Evolutionary conservation across 129 eudicot genomes (phyloP).

Genomic region (Chrysanthemum seticuspe): DNA sequence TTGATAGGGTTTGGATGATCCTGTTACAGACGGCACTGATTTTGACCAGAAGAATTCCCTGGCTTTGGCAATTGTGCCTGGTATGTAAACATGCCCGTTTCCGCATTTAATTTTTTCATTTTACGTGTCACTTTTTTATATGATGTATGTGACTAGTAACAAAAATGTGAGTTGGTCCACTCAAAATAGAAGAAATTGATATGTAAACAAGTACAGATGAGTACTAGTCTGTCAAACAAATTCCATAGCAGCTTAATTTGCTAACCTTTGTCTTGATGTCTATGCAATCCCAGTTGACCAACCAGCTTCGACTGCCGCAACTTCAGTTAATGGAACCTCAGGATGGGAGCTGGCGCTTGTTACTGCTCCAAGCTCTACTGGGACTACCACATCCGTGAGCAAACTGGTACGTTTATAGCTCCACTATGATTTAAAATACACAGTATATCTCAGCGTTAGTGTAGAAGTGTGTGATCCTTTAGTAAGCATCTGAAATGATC

Average conservation of each 20-base stretch:
- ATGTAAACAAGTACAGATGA: slow-evolving; percentile 7
- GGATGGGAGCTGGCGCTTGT: slow-evolving; percentile 71
- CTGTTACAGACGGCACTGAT: slow-evolving; percentile 62
- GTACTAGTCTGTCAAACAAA: slow-evolving; percentile 5
- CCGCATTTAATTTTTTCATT: neutral
- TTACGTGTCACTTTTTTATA: neutral
- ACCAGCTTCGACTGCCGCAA: slow-evolving; percentile 25
- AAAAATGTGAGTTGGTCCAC: neutral
- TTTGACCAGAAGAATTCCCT: slow-evolving; percentile 82
- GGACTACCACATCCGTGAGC: slow-evolving; percentile 30
- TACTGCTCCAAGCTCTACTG: slow-evolving; percentile 41
- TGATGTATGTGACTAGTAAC: no score
- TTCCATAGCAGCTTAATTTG: neutral
- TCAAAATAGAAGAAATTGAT: neutral
- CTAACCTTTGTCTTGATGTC: slow-evolving; percentile 6
- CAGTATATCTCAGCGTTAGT: neutral
- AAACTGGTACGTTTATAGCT: slow-evolving; percentile 39
- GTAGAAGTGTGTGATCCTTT: neutral
- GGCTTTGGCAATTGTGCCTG: slow-evolving; percentile 96
- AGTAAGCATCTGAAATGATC: neutral
- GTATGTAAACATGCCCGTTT: slow-evolving; percentile 34
- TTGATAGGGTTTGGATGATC: slow-evolving; percentile 70
- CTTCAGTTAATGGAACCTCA: slow-evolving; percentile 39
- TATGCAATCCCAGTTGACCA: slow-evolving; percentile 21
- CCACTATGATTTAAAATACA: neutral